Conservation (phyloP, 2,329 filamentous ascomycete species). For the Fusarium staphyleae region DNA sequence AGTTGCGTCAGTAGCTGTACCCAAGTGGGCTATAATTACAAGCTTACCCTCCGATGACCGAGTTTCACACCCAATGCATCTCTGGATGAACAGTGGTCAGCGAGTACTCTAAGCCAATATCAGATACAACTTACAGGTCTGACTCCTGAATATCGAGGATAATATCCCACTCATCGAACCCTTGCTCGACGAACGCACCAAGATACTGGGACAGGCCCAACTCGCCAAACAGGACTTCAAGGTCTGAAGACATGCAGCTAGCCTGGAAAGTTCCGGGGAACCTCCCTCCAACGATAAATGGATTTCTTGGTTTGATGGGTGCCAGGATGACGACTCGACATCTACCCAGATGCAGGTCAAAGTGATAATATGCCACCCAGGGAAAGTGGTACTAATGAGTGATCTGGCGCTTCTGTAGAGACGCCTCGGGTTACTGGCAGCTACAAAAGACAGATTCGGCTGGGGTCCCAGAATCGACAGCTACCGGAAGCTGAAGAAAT, state of each 20-base stretch:
- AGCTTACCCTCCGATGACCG: conserved; percentile 77
- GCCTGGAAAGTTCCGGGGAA: conserved; percentile 26
- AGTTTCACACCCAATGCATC: conserved; percentile 79
- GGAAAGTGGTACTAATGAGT: not conserved
- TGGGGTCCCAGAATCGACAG: not conserved
- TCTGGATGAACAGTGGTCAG: conserved; percentile 50
- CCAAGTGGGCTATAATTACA: not conserved
- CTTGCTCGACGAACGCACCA: conserved; percentile 74
- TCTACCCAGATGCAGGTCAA: conserved; percentile 3
- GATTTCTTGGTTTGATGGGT: conserved; percentile 23
- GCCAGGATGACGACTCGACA: conserved; percentile 26
- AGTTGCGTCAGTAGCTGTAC: conserved; percentile 2
- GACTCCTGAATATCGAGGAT: conserved; percentile 85
- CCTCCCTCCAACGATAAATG: conserved; percentile 10
- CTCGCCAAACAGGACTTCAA: conserved; percentile 73
- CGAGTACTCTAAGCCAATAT: not conserved
- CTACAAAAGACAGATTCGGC: not conserved
- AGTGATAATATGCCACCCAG: not conserved
- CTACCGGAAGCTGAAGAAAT: not conserved
- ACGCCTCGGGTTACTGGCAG: not conserved
- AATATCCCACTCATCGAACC: conserved; percentile 85
- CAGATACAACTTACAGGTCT: conserved; percentile 68
- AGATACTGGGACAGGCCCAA: conserved; percentile 82
- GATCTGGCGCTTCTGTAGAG: not conserved
- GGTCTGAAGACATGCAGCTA: conserved; percentile 59